A percentile compares a stretch with the other conserved stretches of the same genome.
Evolutionary conservation across 192 early-diverging fungal species (phyloP).

Genomic region (Phlyctochytrium arcticum): DNA sequence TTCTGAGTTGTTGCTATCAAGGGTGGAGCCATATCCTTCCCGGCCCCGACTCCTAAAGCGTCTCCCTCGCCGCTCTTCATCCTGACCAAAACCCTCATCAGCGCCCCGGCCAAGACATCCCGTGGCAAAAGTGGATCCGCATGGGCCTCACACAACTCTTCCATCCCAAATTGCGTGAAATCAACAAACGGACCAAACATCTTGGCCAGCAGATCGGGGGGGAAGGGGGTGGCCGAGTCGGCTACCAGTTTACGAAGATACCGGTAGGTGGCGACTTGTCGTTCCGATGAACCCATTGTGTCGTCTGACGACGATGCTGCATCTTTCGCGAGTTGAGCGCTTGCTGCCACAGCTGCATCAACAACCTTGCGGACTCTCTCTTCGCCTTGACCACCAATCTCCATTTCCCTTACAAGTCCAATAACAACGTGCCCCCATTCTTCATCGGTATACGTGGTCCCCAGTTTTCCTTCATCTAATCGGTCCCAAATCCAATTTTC

Average conservation of each 20-base stretch:
- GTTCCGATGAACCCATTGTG: too few species aligned
- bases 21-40: too few species aligned
- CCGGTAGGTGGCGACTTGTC: slow-evolving; percentile 10
- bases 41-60: too few species aligned
- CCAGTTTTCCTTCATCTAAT: background rate
- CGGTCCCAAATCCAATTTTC: slow-evolving; percentile 8
- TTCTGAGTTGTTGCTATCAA: too few species aligned
- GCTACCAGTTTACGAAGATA: slow-evolving; percentile 7
- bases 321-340: background rate
- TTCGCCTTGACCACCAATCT: background rate
- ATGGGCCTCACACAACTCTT: slow-evolving; percentile 15
- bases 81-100: slow-evolving; percentile 13
- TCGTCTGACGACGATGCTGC: background rate
- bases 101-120: slow-evolving; percentile 20
- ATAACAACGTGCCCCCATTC: slow-evolving; percentile 2
- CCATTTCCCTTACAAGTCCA: background rate
- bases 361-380: too few species aligned
- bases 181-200: background rate
- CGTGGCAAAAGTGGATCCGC: slow-evolving; percentile 8
- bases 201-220: background rate
- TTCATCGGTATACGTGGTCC: background rate
- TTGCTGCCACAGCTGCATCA: background rate
- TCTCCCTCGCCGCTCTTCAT: too few species aligned
- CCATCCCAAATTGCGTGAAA: slow-evolving; percentile 14
- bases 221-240: background rate